phyloP scores from a whole-genome alignment of 257 asterid species.

The Plantago ovata region DNA sequence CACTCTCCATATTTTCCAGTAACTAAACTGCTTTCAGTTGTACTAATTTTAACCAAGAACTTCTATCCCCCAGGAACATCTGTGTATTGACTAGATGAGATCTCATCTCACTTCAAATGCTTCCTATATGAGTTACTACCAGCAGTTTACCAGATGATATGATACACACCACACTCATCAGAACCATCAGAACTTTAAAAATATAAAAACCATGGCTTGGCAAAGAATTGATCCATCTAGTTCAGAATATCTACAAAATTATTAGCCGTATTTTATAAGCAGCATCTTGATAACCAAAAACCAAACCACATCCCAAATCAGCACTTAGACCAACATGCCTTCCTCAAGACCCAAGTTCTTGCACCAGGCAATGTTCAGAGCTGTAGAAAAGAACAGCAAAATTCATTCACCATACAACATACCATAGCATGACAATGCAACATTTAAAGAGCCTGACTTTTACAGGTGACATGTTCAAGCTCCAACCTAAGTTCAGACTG shows the following conservation, averaged over 20 bases:
- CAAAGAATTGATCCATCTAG: constrained; percentile 12
- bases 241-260: constrained; percentile 22
- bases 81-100: constrained; percentile 17
- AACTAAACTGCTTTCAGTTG: constrained; percentile 19
- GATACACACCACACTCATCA: constrained; percentile 21
- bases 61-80: constrained; percentile 22
- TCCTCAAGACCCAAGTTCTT: constrained; percentile 72
- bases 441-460: constrained; percentile 16
- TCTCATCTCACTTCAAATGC: constrained; percentile 18
- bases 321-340: constrained; percentile 41
- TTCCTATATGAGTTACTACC: constrained; percentile 21
- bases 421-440: constrained; percentile 29
- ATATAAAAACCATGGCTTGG: constrained; percentile 24
- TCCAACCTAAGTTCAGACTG: too few relatives aligned
- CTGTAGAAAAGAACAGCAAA: constrained; percentile 82
- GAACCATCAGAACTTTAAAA: constrained; percentile 24
- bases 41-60: constrained; percentile 19
- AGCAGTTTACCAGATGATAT: constrained; percentile 19
- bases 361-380: constrained; percentile 76
- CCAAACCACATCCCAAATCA: constrained; percentile 42
- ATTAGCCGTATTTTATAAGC: constrained; percentile 23
- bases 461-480: too few relatives aligned
- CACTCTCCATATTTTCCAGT: constrained; percentile 18
- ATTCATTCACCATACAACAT: constrained; percentile 47
- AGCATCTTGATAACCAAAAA: constrained; percentile 40